Conservation (phyloP, 2,329 filamentous ascomycete genomes). For the Ascochyta lentis region DNA sequence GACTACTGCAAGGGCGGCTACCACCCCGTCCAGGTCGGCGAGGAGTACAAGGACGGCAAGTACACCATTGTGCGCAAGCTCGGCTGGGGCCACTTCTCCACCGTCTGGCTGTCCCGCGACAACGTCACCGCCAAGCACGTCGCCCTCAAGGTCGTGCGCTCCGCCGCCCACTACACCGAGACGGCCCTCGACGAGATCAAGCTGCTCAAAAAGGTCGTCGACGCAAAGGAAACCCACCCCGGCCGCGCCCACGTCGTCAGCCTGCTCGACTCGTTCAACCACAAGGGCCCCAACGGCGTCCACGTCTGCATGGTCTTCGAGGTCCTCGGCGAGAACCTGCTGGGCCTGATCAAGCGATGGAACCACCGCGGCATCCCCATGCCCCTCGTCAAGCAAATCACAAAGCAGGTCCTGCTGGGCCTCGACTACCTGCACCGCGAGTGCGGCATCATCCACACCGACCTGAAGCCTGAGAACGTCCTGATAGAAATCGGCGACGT, state of each 20-base stretch:
- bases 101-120: constrained; percentile 84
- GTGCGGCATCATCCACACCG: constrained; percentile 98
- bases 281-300: constrained; percentile 93
- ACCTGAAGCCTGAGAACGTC: constrained; percentile 97
- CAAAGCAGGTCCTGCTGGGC: constrained; percentile 94
- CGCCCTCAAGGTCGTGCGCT: constrained; percentile 95
- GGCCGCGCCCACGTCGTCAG: constrained; percentile 95
- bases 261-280: constrained; percentile 94
- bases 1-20: constrained; percentile 99
- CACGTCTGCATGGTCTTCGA: constrained; percentile 99
- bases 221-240: constrained; percentile 92
- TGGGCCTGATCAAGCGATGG: constrained; percentile 97
- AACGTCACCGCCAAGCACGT: constrained; percentile 91
- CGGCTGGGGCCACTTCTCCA: constrained; percentile 99
- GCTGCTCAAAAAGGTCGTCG: constrained; percentile 93
- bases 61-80: constrained; percentile 97
- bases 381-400: constrained; percentile 96
- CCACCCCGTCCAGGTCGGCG: constrained; percentile 91
- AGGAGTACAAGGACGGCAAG: constrained; percentile 96
- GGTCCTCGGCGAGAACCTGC: constrained; percentile 90
- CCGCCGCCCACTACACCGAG: constrained; percentile 97
- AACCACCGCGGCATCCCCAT: constrained; percentile 97
- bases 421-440: constrained; percentile 96
- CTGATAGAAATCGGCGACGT: constrained; percentile 99
- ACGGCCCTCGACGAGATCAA: constrained; percentile 99